These are phyloP conservation scores for Salix dunnii DNA, from an alignment of 345 rosid genomes.

Conservation along the genomic window DNA sequence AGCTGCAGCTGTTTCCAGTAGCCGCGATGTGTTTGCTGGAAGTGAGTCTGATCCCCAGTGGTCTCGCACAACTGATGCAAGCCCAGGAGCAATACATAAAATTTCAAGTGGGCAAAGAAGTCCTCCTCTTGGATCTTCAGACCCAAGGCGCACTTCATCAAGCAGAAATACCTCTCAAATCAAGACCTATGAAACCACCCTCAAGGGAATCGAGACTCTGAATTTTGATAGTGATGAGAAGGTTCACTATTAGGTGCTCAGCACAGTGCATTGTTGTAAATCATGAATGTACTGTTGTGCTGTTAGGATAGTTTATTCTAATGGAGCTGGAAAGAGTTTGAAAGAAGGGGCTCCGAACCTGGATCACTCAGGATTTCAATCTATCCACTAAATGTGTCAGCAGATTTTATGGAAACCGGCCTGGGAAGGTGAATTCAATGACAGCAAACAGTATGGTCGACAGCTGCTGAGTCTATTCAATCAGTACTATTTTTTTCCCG, in stretches of 20 bases:
- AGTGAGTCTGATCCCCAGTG: conserved; percentile 57
- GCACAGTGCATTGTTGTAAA: conserved; percentile 27
- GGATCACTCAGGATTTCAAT: conserved; percentile 1
- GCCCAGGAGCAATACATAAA: conserved; percentile 49
- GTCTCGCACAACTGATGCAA: conserved; percentile 43
- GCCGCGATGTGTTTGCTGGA: conserved; percentile 60
- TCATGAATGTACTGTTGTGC: conserved; percentile 32
- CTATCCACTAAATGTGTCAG: background rate
- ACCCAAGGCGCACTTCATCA: conserved; percentile 54
- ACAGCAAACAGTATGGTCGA: conserved; percentile 1
- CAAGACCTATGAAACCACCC: conserved; percentile 56
- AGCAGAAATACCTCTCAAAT: conserved; percentile 41
- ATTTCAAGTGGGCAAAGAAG: conserved; percentile 47
- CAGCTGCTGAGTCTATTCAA: conserved; percentile 6
- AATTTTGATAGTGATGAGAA: conserved; percentile 53
- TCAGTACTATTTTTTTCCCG: background rate
- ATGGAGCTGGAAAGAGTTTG: conserved; percentile 9
- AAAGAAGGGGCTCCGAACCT: conserved; percentile 15
- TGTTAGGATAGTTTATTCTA: conserved; percentile 15
- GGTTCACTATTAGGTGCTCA: conserved; percentile 39
- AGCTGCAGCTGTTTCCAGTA: conserved; percentile 46
- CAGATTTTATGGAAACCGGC: conserved; percentile 1
- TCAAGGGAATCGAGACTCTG: conserved; percentile 64
- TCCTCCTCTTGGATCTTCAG: conserved; percentile 55
- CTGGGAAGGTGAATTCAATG: conserved; percentile 5